Evolutionary conservation across 305 asterid species (phyloP).

Genomic region (Plantago coronopus): DNA sequence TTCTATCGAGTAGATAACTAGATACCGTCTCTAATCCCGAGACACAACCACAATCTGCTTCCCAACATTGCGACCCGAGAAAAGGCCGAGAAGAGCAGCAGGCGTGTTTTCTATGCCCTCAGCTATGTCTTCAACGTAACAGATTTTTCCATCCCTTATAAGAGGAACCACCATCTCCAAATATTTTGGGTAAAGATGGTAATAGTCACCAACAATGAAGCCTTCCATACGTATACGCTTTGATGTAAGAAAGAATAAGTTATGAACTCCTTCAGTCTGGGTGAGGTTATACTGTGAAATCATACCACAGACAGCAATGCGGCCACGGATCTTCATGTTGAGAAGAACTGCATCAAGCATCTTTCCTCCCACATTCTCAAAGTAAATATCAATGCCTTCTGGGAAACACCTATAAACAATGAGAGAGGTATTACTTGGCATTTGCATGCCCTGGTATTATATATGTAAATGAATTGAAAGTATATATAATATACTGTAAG

Average conservation of each 20-base stretch:
- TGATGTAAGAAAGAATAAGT: conserved; percentile 18
- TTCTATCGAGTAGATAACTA: too few relatives aligned
- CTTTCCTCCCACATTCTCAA: conserved; percentile 68
- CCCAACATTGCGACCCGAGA: conserved; percentile 39
- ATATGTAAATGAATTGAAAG: too few relatives aligned
- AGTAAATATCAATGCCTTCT: conserved; percentile 56
- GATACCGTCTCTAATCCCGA: conserved; percentile 26
- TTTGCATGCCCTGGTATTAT: too few relatives aligned
- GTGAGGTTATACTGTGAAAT: conserved; percentile 64
- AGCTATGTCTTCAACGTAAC: conserved; percentile 44
- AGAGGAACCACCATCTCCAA: conserved; percentile 41
- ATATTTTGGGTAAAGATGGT: conserved; percentile 32
- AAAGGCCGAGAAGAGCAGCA: conserved; percentile 33
- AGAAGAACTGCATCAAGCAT: conserved; percentile 61
- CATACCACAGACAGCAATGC: conserved; percentile 59
- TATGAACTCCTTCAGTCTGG: conserved; percentile 29
- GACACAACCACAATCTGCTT: conserved; percentile 37
- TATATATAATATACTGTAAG: too few relatives aligned
- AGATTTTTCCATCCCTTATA: conserved; percentile 46
- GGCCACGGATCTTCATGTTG: conserved; percentile 51
- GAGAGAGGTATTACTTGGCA: too few relatives aligned
- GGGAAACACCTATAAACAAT: conserved; percentile 42
- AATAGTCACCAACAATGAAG: conserved; percentile 21
- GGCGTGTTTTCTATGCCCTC: conserved; percentile 38
- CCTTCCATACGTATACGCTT: conserved; percentile 37